phyloP scores from a whole-genome alignment of 257 asterid genomes.

The Petunia secreta region DNA sequence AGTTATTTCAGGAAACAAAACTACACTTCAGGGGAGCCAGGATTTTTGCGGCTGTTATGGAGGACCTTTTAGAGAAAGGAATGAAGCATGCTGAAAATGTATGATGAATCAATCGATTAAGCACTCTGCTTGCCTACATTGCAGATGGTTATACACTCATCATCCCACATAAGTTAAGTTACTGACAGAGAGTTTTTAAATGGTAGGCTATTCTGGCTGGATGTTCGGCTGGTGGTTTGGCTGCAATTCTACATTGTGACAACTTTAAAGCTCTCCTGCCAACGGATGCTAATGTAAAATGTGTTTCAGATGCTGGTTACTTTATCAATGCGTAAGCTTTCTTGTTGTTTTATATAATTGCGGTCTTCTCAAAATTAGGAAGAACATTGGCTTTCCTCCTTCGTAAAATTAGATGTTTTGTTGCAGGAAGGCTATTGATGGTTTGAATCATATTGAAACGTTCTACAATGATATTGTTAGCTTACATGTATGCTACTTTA shows the following conservation, averaged over 20 bases:
- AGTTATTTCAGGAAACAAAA: conserved; percentile 34
- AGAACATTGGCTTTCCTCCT: neutral
- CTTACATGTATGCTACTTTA: conserved; percentile 59
- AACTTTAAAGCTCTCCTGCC: conserved; percentile 65
- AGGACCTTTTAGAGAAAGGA: conserved; percentile 47
- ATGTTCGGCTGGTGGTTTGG: conserved; percentile 91
- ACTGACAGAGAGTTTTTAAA: conserved; percentile 16
- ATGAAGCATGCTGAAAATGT: conserved; percentile 49
- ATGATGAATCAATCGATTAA: neutral
- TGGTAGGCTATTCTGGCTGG: conserved; percentile 79
- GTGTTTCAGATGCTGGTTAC: conserved; percentile 88
- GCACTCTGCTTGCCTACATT: neutral
- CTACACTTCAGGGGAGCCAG: conserved; percentile 49
- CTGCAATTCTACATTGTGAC: conserved; percentile 37
- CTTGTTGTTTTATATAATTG: neutral
- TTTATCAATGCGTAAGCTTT: conserved; percentile 73
- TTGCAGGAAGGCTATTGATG: conserved; percentile 73
- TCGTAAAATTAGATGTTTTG: neutral
- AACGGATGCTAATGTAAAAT: conserved; percentile 58
- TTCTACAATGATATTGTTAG: conserved; percentile 63
- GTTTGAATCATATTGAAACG: conserved; percentile 56
- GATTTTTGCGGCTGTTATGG: conserved; percentile 38
- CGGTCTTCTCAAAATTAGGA: neutral
- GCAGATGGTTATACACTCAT: neutral
- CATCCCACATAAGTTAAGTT: neutral